phyloP scores from a whole-genome alignment of 176 grass and related monocot genomes.

The Oryza brachyantha region DNA sequence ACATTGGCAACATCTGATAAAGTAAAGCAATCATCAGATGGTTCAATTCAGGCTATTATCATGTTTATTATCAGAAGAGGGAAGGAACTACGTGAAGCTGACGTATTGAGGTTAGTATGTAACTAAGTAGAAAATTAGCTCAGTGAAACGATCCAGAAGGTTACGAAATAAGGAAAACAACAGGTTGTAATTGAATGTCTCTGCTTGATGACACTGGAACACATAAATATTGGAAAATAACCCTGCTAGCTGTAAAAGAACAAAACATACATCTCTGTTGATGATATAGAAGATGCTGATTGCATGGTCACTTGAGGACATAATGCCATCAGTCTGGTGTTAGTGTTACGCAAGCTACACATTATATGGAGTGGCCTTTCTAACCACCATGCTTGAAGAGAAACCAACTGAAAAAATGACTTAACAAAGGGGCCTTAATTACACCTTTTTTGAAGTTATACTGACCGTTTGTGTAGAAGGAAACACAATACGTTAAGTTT shows the following conservation, averaged over 20 bases:
- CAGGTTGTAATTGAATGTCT: neutral
- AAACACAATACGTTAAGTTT: neutral
- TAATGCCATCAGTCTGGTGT: neutral
- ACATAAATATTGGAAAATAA: neutral
- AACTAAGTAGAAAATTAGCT: slow-evolving; percentile 14
- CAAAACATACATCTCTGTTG: neutral
- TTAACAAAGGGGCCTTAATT: slow-evolving; percentile 13
- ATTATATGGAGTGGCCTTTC: neutral
- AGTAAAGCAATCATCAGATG: slow-evolving; percentile 96
- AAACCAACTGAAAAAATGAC: neutral
- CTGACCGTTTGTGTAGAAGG: neutral
- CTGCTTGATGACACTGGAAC: slow-evolving; percentile 21
- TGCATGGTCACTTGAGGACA: neutral
- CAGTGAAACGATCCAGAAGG: neutral
- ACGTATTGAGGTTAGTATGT: slow-evolving; percentile 71
- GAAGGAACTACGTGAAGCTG: slow-evolving; percentile 82
- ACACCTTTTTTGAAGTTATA: neutral
- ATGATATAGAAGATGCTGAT: neutral
- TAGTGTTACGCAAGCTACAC: neutral
- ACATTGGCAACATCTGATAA: slow-evolving; percentile 81
- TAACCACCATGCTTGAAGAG: neutral
- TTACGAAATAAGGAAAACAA: slow-evolving; percentile 7
- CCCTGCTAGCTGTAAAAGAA: neutral
- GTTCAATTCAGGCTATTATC: slow-evolving; percentile 87
- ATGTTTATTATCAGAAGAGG: slow-evolving; percentile 86